These are phyloP conservation scores for Bothia castanella DNA, from an alignment of 1,284 basidiomycete species.

Conservation along the genomic window DNA sequence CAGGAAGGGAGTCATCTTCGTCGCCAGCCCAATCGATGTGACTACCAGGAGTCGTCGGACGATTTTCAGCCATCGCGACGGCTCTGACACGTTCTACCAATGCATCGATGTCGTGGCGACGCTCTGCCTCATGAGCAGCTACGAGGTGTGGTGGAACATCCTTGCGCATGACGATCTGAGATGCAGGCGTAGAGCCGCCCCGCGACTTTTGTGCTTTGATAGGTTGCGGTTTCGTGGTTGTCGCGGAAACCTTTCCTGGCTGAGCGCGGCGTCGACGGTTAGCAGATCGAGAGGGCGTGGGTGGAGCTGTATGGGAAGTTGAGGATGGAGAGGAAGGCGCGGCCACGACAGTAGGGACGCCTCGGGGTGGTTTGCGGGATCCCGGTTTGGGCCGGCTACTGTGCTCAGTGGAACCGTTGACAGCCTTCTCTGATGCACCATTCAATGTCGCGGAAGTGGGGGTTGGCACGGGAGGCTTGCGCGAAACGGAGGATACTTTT, in stretches of 20 bases:
- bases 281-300: slow-evolving; percentile 36
- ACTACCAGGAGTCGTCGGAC: slow-evolving; percentile 67
- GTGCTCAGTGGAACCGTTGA: slow-evolving; percentile 26
- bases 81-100: slow-evolving; percentile 69
- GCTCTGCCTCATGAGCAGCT: slow-evolving; percentile 41
- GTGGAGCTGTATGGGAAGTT: slow-evolving; percentile 28
- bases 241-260: slow-evolving; percentile 16
- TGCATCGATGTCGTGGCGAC: slow-evolving; percentile 61
- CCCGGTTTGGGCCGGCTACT: slow-evolving; percentile 33
- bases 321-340: slow-evolving; percentile 30
- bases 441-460: slow-evolving; percentile 9
- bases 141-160: slow-evolving; percentile 61
- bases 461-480: slow-evolving; percentile 17
- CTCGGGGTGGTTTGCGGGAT: slow-evolving; percentile 37
- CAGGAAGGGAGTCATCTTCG: slow-evolving; percentile 75
- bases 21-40: slow-evolving; percentile 84
- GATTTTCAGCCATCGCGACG: slow-evolving; percentile 60
- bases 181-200: slow-evolving; percentile 26
- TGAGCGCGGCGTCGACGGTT: slow-evolving; percentile 42
- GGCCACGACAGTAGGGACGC: slow-evolving; percentile 34
- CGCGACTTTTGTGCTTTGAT: slow-evolving; percentile 22
- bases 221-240: slow-evolving; percentile 17
- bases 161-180: slow-evolving; percentile 41
- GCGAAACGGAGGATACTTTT: slow-evolving; percentile 17
- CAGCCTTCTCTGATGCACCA: slow-evolving; percentile 16